Base-by-base conservation (phyloP, 2,329 filamentous ascomycete genomes). In the Cercospora sojina region DNA sequence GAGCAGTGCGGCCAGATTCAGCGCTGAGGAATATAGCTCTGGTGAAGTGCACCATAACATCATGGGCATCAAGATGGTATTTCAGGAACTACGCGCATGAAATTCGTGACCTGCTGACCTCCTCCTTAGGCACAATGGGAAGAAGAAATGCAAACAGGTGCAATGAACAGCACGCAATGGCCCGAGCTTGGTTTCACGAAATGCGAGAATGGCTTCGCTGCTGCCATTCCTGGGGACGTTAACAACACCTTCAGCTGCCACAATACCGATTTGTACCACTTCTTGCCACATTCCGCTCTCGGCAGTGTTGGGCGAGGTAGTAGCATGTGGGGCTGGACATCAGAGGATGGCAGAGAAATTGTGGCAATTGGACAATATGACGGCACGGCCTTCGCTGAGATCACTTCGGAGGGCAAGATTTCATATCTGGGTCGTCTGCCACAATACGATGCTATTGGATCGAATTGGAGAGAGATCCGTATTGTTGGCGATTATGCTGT, bases 271-370 rank as follows among this genome's bases (percentile, higher is more conserved):
- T 78, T 87, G 0, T 83, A 86, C 71, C 82, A 85, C 69, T 87
- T 87, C 76, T 74, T 84, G 47, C 81, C 80, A 51, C 86, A 88
- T 70, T 80, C 81, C 2, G 80, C 81, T 18, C 80, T 87, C 1
- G 86, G 85, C 6, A 84, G 82, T 68, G 74, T 71, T 16, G 79
- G 78, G 29, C 77, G 80, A 64, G 80, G 80, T 13, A 80, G 79
- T 5, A 80, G 78, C 2, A 84, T 83, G 0, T 85, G 83, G 84
- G 84, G 84, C 3, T 86, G 84, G 84, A 84, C 83, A 0, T 83
- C 83, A 13, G 76, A 67, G 20, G 41, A 82, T 57, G 84, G 83
- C 29, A 83, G 85, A 32, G 85, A 87, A 66, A 85, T 86, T 60
- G 79, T 83, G 55, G 83, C 83, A 64, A 83, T 86, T 65, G 84